Evolutionary conservation across 768 basidiomycete species (phyloP), one percentile per base, ranked within the genome.

Genomic region (Xanthoconium stramineum): DNA sequence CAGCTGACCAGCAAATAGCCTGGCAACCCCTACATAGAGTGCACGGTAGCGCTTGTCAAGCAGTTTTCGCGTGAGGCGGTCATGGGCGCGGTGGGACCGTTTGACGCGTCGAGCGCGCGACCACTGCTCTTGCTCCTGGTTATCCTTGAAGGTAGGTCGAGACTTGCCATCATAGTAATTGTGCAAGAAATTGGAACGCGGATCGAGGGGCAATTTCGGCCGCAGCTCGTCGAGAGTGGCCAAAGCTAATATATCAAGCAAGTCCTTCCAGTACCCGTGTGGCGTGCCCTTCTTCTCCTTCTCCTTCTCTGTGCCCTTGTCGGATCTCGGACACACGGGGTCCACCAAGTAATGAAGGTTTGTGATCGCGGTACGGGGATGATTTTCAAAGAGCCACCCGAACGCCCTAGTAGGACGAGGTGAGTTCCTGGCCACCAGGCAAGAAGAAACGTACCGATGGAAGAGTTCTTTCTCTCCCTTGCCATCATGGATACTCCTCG

Each of bases 261-360:
- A 75, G 61, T 89, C 88, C 64, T 91, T 89, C 84, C 85, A 89
- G 62, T 84, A 88, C 0, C 88, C 88, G 47, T 89, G 87, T 5
- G 76, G 56, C 19, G 61, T 51, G 33, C 64, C 37, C 14, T 35
- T 35, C 33, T 35, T 30, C 17, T 36, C 32, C 29, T 33, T 28
- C 45, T 36, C 60, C 48, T 30, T 53, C 11, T 50, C 24, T 13
- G 33, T 8, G 12, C 24, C 38, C 37, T 56, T 52, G 17, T 6
- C 17, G 15, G 60, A 36, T 29, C 67, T 67, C 6, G 54, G 48
- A 65, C 83, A 83, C 9, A 81, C 76, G 0, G 82, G 83, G 10
- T 78, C 72, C 38, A 85, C 80, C 6, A 88, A 73, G 54, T 75
- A 65, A 19, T 65, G 75, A 5, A 89, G 78, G 62, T 88, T 89